Base-by-base conservation (phyloP, 768 basidiomycete genomes). In the Tulasnella sp. region DNA sequence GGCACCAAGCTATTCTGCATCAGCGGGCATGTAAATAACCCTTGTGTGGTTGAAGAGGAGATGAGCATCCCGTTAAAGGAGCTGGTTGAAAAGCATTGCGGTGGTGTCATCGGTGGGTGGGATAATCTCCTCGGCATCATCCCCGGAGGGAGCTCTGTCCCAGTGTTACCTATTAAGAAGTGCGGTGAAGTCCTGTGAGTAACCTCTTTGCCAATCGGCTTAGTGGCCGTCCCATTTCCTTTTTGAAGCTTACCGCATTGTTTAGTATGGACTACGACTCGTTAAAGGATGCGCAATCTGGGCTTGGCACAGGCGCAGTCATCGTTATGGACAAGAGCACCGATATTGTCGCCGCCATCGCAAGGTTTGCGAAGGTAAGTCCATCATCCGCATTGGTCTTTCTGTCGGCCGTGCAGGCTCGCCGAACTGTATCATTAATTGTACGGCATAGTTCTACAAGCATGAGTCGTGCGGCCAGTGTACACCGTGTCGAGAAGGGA, bases 311-410 rank as follows among this genome's bases (percentile, higher is more conserved):
- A 0, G 94, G 94, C 59, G 94, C 94, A 15, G 92, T 99, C 61
- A 98, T 99, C 63, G 94, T 99, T 65, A 96, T 97, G 93, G 84
- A 99, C 77, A 92, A 97, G 76, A 84, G 84, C 68, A 96, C 94
- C 27, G 94, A 99, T 68, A 85, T 99, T 52, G 82, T 98, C 64
- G 77, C 82, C 43, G 93, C 91, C 59, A 99, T 99, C 64, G 90
- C 94, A 2, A 85, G 94, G 38, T 96, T 99, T 75, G 77, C 90
- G 41, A 80, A 86, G 61, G 85, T 81, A 63, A 50, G 75, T 69
- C 15, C 31, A 25, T 56, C 19, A 41, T 22, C 4, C 21, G 2
- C 25, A 49, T 25, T n/a, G 25, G 15, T 43, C 25, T 17, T 50
- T 34, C 3, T 9, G n/a, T 24, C n/a, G n/a, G n/a, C n/a, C n/a